phyloP scores from a whole-genome alignment of 176 grass and related monocot genomes.

The Phyllostachys edulis region DNA sequence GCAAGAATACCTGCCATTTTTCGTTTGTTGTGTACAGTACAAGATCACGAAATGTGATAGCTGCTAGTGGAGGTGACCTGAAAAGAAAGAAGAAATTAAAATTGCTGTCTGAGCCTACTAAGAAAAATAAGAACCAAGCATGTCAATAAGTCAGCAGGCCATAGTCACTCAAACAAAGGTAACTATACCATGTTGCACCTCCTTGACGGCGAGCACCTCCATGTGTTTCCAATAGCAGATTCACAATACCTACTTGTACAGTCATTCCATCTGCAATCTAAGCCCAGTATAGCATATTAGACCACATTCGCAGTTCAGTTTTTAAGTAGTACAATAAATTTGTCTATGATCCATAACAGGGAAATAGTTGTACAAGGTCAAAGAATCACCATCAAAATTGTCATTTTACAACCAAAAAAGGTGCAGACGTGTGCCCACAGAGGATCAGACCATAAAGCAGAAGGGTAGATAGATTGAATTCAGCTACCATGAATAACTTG shows the following conservation, averaged over 20 bases:
- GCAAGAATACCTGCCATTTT: conserved; percentile 89
- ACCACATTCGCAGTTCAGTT: neutral
- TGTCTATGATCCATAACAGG: conserved; percentile 5
- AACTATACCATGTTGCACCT: conserved; percentile 81
- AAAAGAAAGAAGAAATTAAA: conserved; percentile 20
- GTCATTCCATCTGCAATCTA: conserved; percentile 99
- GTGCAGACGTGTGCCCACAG: neutral
- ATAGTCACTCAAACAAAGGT: conserved; percentile 19
- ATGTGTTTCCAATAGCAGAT: conserved; percentile 91
- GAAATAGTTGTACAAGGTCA: conserved; percentile 13
- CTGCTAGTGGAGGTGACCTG: conserved; percentile 92
- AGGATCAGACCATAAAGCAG: conserved; percentile 1
- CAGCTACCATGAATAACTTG: neutral
- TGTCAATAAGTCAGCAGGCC: conserved; percentile 1
- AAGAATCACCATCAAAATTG: neutral
- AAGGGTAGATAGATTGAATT: conserved; percentile 11
- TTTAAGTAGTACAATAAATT: conserved; percentile 25
- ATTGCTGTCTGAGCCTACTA: neutral
- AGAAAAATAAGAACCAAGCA: conserved; percentile 10
- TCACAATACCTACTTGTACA: conserved; percentile 87
- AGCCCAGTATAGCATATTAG: conserved; percentile 38
- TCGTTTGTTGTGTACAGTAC: conserved; percentile 96
- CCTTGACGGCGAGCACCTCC: conserved; percentile 61
- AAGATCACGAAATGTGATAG: conserved; percentile 88
- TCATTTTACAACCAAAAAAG: neutral